These are phyloP conservation scores for Clarkia xantiana DNA, from an alignment of 345 rosid genomes.

Conservation along the genomic window DNA sequence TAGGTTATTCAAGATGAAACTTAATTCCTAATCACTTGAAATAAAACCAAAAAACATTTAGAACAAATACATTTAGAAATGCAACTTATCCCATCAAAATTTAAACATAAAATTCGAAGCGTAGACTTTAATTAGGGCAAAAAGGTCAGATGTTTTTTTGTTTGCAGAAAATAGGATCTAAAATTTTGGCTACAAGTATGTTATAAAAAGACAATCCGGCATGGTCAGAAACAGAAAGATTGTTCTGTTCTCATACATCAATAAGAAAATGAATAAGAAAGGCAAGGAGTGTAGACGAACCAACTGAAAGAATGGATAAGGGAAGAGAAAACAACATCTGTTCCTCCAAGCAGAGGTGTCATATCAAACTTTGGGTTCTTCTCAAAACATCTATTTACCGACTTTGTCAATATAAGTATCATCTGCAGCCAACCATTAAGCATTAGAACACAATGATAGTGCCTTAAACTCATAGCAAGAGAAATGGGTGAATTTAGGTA, in stretches of 20 bases:
- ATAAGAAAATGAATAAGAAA: not conserved
- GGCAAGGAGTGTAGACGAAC: constrained; percentile 32
- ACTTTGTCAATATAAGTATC: constrained; percentile 90
- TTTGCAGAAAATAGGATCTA: too few relatives aligned
- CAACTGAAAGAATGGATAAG: constrained; percentile 92
- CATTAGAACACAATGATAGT: constrained; percentile 8
- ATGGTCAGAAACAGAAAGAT: not conserved
- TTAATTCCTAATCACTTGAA: too few relatives aligned
- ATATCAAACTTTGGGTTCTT: constrained; percentile 97
- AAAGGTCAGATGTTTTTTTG: too few relatives aligned
- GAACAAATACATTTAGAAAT: too few relatives aligned
- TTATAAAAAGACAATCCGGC: too few relatives aligned
- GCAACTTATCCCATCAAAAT: too few relatives aligned
- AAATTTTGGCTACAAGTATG: too few relatives aligned
- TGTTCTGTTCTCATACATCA: constrained; percentile 1
- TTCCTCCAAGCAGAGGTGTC: constrained; percentile 98
- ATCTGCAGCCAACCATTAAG: constrained; percentile 46
- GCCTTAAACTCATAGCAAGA: not conserved
- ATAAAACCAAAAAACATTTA: too few relatives aligned
- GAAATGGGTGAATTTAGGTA: not conserved
- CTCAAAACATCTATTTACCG: constrained; percentile 89
- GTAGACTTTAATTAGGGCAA: too few relatives aligned
- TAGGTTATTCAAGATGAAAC: not conserved
- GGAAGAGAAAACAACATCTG: constrained; percentile 94
- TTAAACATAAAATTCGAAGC: not conserved